Percentiles rank a stretch among this genome's conserved stretches.
These are phyloP conservation scores for Eucalyptus shirleyi DNA, from an alignment of 345 rosid species.

Conservation along the genomic window DNA sequence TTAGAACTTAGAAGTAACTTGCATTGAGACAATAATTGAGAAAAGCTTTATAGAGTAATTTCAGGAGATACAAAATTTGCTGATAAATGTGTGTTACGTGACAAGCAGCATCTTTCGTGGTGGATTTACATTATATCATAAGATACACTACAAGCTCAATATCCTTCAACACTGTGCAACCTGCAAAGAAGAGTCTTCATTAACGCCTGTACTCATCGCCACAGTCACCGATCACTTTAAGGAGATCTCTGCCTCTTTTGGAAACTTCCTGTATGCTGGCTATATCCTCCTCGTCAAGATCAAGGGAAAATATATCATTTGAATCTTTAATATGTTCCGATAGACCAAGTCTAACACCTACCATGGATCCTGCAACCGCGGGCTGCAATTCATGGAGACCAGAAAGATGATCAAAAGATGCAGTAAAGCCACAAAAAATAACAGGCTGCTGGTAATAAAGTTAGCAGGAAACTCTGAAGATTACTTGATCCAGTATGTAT, in stretches of 20 bases:
- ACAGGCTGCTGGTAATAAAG: background rate
- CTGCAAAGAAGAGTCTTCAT: background rate
- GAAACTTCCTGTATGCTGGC: conserved; percentile 52
- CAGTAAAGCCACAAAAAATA: background rate
- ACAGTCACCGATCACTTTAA: conserved; percentile 84
- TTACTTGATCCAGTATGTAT: conserved; percentile 79
- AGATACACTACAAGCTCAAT: background rate
- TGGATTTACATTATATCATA: background rate
- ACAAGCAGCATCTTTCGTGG: background rate
- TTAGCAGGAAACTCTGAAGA: background rate
- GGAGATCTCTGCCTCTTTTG: conserved; percentile 55
- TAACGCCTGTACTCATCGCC: conserved; percentile 80
- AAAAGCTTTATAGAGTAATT: background rate
- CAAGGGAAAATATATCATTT: conserved; percentile 58
- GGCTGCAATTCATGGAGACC: conserved; percentile 24
- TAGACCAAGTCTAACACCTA: conserved; percentile 84
- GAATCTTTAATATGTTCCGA: conserved; percentile 68
- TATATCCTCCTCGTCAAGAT: conserved; percentile 69
- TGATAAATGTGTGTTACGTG: background rate
- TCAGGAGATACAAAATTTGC: background rate
- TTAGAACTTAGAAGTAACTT: background rate
- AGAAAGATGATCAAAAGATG: background rate
- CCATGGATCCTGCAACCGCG: conserved; percentile 90
- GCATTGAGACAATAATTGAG: background rate
- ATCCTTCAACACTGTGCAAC: background rate